These are phyloP conservation scores for Leccinum subtestaceum DNA, from an alignment of 768 basidiomycete genomes.

Conservation along the genomic window DNA sequence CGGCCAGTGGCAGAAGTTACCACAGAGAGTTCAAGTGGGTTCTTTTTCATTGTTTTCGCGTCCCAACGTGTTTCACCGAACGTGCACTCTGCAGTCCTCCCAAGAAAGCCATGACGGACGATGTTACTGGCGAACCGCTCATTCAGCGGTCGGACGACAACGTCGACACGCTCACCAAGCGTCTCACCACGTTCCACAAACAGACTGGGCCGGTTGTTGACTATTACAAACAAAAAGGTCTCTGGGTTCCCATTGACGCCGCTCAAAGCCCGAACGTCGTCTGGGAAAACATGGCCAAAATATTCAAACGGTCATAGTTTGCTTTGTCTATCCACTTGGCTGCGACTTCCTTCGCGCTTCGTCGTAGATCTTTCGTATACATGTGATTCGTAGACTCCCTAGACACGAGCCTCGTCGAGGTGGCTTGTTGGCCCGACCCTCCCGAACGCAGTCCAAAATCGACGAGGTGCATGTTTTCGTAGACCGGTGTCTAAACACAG, in stretches of 20 bases:
- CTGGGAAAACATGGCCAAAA: slow-evolving; percentile 75
- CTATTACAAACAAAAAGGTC: slow-evolving; percentile 89
- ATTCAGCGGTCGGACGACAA: slow-evolving; percentile 98
- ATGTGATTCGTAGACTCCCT: slow-evolving; percentile 17
- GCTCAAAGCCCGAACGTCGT: slow-evolving; percentile 91
- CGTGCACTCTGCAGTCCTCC: slow-evolving; percentile 66
- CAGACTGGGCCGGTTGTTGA: slow-evolving; percentile 96
- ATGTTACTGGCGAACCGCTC: slow-evolving; percentile 92
- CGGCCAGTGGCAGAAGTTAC: slow-evolving; percentile 85
- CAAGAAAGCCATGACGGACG: slow-evolving; percentile 93
- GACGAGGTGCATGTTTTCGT: slow-evolving; percentile 6
- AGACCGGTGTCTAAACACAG: slow-evolving; percentile 15
- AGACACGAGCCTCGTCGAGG: slow-evolving; percentile 9
- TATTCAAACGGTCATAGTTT: slow-evolving; percentile 46
- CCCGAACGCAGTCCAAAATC: not conserved
- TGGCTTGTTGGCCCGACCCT: not conserved
- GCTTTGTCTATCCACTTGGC: not conserved
- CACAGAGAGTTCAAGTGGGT: slow-evolving; percentile 93
- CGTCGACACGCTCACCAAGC: slow-evolving; percentile 89
- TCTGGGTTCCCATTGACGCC: slow-evolving; percentile 91
- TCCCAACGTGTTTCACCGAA: slow-evolving; percentile 11
- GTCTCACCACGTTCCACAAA: slow-evolving; percentile 82
- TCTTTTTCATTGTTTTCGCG: not conserved
- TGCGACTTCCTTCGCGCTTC: slow-evolving; percentile 1
- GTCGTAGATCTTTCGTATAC: slow-evolving; percentile 28